A percentile compares a stretch with the other conserved stretches of the same genome.
Conservation (phyloP, 192 early-diverging fungal species). For the Gaertneriomyces semiglobifer region DNA sequence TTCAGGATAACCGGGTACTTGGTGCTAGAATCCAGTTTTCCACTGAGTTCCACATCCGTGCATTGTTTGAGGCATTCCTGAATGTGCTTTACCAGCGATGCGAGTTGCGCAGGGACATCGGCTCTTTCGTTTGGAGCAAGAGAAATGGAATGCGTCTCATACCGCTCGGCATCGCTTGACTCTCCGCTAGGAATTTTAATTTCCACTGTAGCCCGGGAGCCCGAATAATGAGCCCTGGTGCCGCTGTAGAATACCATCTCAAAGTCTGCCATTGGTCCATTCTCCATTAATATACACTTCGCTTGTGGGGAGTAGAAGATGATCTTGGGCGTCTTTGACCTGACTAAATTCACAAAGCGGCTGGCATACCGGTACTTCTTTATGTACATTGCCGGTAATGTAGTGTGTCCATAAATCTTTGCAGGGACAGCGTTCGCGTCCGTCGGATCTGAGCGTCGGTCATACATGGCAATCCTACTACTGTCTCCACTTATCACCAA, state of each 20-base stretch:
- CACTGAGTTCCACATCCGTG: slow-evolving; percentile 41
- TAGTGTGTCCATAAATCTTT: slow-evolving; percentile 13
- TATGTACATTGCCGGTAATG: slow-evolving; percentile 32
- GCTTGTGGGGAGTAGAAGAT: slow-evolving; percentile 70
- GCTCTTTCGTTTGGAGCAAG: slow-evolving; percentile 7
- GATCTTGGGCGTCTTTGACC: slow-evolving; percentile 64
- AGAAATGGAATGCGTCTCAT: slow-evolving; percentile 12
- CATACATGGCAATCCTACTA: slow-evolving; percentile 25
- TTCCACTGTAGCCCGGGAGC: slow-evolving; percentile 26
- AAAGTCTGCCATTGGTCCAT: slow-evolving; percentile 58
- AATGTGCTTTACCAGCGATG: slow-evolving; percentile 36
- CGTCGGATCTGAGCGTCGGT: slow-evolving; percentile 17
- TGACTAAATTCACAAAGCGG: slow-evolving; percentile 54
- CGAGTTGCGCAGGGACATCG: slow-evolving; percentile 35
- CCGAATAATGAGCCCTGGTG: slow-evolving; percentile 46
- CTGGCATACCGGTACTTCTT: slow-evolving; percentile 47
- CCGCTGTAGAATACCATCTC: slow-evolving; percentile 65
- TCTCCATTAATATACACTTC: slow-evolving; percentile 65
- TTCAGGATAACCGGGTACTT: slow-evolving; percentile 46
- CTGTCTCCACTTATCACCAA: slow-evolving; percentile 38
- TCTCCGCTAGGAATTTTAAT: slow-evolving; percentile 45
- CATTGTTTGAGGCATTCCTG: slow-evolving; percentile 55
- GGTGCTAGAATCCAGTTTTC: slow-evolving; percentile 12
- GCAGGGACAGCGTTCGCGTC: neutral
- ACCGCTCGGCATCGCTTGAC: neutral